Base-by-base conservation (phyloP, 108 stramenopile species). In the Skeletonema menzelii region DNA sequence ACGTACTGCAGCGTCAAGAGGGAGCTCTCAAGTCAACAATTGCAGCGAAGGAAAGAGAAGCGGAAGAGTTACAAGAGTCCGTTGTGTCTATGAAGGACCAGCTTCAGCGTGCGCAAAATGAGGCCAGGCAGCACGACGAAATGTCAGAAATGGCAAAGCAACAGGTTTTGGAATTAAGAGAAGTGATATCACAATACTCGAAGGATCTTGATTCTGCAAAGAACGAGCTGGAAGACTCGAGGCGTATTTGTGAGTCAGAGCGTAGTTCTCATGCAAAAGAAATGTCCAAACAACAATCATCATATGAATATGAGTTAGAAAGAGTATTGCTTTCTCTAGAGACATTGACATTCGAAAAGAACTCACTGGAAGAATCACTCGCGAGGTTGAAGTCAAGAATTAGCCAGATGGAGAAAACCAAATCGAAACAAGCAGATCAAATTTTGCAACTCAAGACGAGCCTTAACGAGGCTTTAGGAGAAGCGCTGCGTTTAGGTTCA, bases 371-470 rank as follows among this genome's bases (percentile, higher is more conserved):
- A 26, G 58, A 59, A 5, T 58, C 69, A 30, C 7, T 64, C 47
- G 46, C 12, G n/a, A 47, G 46, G 2, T 17, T 47, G 17, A n/a
- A 17, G 4, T 47, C 46, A 47, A 47, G 17, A 47, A 47, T 47
- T 17, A 63, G 24, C 35, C n/a, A 60, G 26, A 3, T 42, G 34
- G 63, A 56, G 56, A 31, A 65, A 27, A 27, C 14, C 1, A 61
- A 49, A 35, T 19, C 24, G 40, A 49, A 80, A 20, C 30, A 67
- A 28, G 72, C 64, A 37, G 27, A 38, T 3, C 68, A 63, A 37
- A 80, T 80, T 47, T 13, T n/a, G 19, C 37, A 80, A 32, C 58
- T 80, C 22, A 64, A 80, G 34, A 44, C 20, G 11, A 57, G 67
- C 5, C 53, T 80, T 10, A 69, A 72, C 30, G 60, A 69, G 38